These are phyloP conservation scores for Nakazawaea ambrosiae DNA, from an alignment of 805 yeast genomes.

Conservation along the genomic window DNA sequence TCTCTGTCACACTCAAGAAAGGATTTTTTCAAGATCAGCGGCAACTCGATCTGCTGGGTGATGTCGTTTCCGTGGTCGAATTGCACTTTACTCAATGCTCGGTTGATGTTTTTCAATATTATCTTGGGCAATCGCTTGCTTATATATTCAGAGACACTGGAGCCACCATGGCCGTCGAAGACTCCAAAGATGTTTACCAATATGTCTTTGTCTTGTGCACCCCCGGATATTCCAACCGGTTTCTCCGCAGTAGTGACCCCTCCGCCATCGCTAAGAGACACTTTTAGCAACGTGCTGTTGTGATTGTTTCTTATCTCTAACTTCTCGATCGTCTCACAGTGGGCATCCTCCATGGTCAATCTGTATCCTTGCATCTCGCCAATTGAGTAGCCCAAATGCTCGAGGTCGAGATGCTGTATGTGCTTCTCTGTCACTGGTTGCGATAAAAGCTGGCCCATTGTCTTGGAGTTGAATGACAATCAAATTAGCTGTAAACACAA, in stretches of 20 bases:
- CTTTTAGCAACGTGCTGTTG: not conserved
- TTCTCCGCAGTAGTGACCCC: not conserved
- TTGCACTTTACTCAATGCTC: slow-evolving; percentile 2
- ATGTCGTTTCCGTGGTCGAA: not conserved
- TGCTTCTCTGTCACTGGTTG: slow-evolving; percentile 68
- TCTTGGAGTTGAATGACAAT: too few species aligned
- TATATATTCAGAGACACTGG: slow-evolving; percentile 48
- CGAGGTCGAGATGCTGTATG: slow-evolving; percentile 36
- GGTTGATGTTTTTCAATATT: slow-evolving; percentile 26
- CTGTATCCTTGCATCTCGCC: slow-evolving; percentile 81
- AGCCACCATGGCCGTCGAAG: slow-evolving; percentile 82
- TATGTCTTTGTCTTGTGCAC: not conserved
- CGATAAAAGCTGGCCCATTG: slow-evolving; percentile 70
- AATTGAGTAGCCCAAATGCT: slow-evolving; percentile 47
- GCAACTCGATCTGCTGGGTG: slow-evolving; percentile 20
- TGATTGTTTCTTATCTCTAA: not conserved
- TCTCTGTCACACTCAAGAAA: slow-evolving; percentile 39
- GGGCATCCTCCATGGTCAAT: slow-evolving; percentile 71
- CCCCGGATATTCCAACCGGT: not conserved
- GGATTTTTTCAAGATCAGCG: slow-evolving; percentile 30
- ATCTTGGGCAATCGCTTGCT: slow-evolving; percentile 33
- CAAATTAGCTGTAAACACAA: too few species aligned
- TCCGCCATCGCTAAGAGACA: not conserved
- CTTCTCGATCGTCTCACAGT: slow-evolving; percentile 28
- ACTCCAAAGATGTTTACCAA: slow-evolving; percentile 50